Conservation (phyloP, 345 rosid genomes). For the Kernera saxatilis region DNA sequence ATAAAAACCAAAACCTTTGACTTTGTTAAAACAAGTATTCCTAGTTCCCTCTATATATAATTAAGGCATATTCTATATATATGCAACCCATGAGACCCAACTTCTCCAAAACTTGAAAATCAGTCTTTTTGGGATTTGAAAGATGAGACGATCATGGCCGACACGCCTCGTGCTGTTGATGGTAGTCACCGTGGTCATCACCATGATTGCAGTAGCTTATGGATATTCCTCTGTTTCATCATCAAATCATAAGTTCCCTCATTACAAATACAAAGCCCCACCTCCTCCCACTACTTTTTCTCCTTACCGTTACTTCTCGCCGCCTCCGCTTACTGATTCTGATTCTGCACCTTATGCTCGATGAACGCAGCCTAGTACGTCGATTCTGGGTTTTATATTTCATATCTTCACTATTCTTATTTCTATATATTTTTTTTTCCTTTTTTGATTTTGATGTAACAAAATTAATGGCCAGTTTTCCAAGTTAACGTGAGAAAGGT, state of each 20-base stretch:
- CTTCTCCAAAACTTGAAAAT: background rate
- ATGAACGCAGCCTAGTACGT: background rate
- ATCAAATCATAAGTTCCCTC: slow-evolving; percentile 31
- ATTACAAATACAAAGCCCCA: slow-evolving; percentile 35
- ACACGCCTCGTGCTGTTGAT: background rate
- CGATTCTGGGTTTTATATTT: background rate
- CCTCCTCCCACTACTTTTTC: slow-evolving; percentile 24
- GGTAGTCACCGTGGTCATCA: slow-evolving; percentile 4
- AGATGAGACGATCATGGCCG: slow-evolving; percentile 28
- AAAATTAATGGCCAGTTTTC: background rate
- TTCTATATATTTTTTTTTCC: background rate
- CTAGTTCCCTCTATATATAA: background rate
- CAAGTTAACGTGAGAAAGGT: background rate
- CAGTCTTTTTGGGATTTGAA: background rate
- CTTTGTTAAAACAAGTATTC: slow-evolving; percentile 4
- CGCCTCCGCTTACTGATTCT: slow-evolving; percentile 13
- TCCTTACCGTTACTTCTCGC: slow-evolving; percentile 36
- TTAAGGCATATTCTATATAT: background rate
- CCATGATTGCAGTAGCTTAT: slow-evolving; percentile 28
- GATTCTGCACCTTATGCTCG: slow-evolving; percentile 7
- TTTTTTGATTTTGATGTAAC: slow-evolving; percentile 4
- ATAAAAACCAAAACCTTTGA: slow-evolving; percentile 3
- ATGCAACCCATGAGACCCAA: background rate
- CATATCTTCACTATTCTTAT: background rate
- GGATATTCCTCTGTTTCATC: slow-evolving; percentile 23